Percentiles rank a stretch among this genome's conserved stretches.
These are phyloP conservation scores for Hapsidospora chrysogenum DNA, from an alignment of 495 filamentous ascomycete species.

Conservation along the genomic window DNA sequence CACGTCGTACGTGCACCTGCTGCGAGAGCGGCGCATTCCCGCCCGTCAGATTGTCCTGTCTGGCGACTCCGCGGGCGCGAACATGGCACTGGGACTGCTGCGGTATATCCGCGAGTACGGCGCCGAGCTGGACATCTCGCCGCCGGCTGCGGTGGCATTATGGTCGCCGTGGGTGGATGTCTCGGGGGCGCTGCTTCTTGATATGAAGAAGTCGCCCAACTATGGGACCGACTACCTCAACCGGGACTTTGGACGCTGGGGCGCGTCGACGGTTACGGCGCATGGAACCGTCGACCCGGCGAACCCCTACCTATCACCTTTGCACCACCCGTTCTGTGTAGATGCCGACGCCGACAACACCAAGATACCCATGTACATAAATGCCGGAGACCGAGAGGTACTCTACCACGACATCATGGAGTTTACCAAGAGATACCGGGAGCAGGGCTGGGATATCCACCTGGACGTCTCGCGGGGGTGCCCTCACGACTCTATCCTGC, in stretches of 20 bases:
- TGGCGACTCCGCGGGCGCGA: conserved; percentile 27
- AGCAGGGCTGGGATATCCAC: conserved; percentile 7
- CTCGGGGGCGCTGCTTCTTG: background rate
- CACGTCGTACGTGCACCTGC: conserved; percentile 21
- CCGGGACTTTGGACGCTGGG: conserved; percentile 8
- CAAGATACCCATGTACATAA: conserved; percentile 9
- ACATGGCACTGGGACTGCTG: conserved; percentile 22
- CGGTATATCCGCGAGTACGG: conserved; percentile 16
- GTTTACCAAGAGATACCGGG: conserved; percentile 4
- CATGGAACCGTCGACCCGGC: conserved; percentile 2
- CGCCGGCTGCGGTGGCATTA: conserved; percentile 6
- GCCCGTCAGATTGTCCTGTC: conserved; percentile 20
- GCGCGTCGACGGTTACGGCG: conserved; percentile 4
- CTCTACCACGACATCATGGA: conserved; percentile 7
- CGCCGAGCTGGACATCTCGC: conserved; percentile 5
- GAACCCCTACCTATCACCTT: conserved; percentile 6
- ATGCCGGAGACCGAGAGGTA: conserved; percentile 6
- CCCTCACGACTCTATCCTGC: conserved; percentile 12
- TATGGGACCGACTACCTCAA: conserved; percentile 11
- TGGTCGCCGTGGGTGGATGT: conserved; percentile 14
- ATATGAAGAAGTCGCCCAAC: conserved; percentile 6
- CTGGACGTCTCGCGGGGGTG: conserved; percentile 6
- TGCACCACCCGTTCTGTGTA: conserved; percentile 7
- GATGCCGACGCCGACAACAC: no score
- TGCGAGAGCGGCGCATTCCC: conserved; percentile 14